These are phyloP conservation scores for Isabelozyma pseudorhagii DNA, from an alignment of 805 yeast species.

Conservation along the genomic window DNA sequence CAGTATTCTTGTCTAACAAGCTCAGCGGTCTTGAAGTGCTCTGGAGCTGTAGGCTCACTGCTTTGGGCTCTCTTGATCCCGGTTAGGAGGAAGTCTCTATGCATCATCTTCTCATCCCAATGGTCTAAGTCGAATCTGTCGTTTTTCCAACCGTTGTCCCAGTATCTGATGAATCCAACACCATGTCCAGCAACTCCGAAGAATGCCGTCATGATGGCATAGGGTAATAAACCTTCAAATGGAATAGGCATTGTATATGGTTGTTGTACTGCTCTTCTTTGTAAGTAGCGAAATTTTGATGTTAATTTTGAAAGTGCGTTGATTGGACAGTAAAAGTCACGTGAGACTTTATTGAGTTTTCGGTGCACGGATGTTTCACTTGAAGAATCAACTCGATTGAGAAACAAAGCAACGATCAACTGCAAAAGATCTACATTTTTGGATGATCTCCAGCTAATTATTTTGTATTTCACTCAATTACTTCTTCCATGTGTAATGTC, in stretches of 20 bases:
- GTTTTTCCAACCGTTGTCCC: constrained; percentile 49
- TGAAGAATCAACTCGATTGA: neutral
- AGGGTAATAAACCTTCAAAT: constrained; percentile 46
- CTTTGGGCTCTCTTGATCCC: constrained; percentile 70
- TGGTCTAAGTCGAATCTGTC: constrained; percentile 43
- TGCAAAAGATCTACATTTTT: neutral
- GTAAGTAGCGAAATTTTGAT: neutral
- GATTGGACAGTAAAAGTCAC: constrained; percentile 1
- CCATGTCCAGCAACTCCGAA: constrained; percentile 47
- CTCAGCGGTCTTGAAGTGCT: constrained; percentile 60
- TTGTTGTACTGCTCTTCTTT: neutral
- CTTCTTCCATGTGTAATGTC: too few relatives aligned
- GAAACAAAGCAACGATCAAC: too few relatives aligned
- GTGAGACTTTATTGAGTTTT: neutral
- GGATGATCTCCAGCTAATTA: too few relatives aligned
- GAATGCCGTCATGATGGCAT: constrained; percentile 43
- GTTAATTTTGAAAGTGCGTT: neutral
- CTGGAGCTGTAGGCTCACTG: constrained; percentile 68
- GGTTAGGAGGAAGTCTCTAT: constrained; percentile 74
- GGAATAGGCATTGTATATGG: constrained; percentile 38
- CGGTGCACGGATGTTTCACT: neutral
- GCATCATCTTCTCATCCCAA: constrained; percentile 51
- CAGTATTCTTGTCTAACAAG: constrained; percentile 35
- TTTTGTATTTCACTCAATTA: too few relatives aligned
- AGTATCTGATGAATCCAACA: constrained; percentile 41